Base-by-base conservation (phyloP, 2,329 filamentous ascomycete species). In the Harringtonia lauricola region DNA sequence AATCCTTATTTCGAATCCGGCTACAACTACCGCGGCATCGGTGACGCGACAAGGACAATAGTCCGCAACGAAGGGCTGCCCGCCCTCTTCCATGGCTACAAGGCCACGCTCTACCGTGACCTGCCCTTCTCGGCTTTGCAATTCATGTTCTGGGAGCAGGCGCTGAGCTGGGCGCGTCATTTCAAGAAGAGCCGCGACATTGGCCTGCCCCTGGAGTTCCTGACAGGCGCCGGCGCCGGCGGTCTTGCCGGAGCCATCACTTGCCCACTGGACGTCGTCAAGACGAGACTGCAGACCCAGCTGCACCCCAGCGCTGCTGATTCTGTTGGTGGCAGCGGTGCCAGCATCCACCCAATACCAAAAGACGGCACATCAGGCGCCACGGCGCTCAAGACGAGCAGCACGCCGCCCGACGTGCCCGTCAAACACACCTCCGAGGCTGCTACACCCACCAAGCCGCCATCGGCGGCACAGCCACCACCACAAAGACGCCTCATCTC, bases 61-160 rank as follows among this genome's bases (percentile, higher is more conserved):
- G 73, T 88, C 15, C 79, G 80, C 33, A 72, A 74, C 35, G 92
- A 98, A 65, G 94, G 92, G 1, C 71, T 87, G 43, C 71, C 77
- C 0, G 92, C 94, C 17, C 74, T 98, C 21, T 98, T 95, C 61
- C 83, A 94, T 54, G 92, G 92, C n/a, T 98, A 94, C 68, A 92
- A 92, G 61, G 92, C 92, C 12, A 98, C 92, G 0, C 77, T 98
- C 3, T 92, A 86, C 65, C 83, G 92, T 46, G 92, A 98, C 56
- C 72, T 98, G 19, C 92, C 92, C 2, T 98, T 95, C 59, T 96
- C 90, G 0, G 92, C 92, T 1, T 67, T 98, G 12, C 92, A 98
- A 58, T 96, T 98, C 63, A 90, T 94, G 56, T 95, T 98, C 60
- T 98, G 95, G 68, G 92, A 98, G 63, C 86, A 96, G 62, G 89